phyloP scores from a whole-genome alignment of 208 protist genomes.

The Leishmania tropica region DNA sequence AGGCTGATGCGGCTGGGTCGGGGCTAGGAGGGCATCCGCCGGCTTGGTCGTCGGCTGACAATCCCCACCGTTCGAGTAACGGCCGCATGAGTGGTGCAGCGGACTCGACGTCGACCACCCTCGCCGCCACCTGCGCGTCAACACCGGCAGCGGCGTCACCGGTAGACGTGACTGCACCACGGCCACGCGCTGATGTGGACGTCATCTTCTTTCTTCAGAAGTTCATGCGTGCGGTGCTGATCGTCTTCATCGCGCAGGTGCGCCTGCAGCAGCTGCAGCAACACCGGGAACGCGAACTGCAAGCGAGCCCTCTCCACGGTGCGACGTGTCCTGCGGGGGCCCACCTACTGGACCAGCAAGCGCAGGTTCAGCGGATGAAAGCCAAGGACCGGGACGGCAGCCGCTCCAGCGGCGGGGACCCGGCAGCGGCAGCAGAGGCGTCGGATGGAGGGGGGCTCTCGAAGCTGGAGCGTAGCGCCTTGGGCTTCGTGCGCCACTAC shows the following conservation, averaged over 20 bases:
- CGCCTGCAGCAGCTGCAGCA: slow-evolving; percentile 24
- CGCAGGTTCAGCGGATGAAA: not conserved
- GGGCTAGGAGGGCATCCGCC: not conserved
- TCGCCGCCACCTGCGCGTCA: not conserved
- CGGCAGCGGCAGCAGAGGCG: not conserved
- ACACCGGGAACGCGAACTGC: slow-evolving; percentile 26
- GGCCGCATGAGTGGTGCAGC: not conserved
- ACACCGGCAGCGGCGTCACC: not conserved
- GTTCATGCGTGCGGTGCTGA: slow-evolving; percentile 58
- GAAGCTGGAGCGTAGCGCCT: slow-evolving; percentile 43
- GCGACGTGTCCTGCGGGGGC: slow-evolving; percentile 9
- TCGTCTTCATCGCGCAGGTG: slow-evolving; percentile 61
- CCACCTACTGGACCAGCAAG: slow-evolving; percentile 7
- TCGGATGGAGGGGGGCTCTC: slow-evolving; percentile 19
- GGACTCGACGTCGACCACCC: not conserved
- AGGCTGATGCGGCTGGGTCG: not conserved
- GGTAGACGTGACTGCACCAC: not conserved
- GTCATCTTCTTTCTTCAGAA: slow-evolving; percentile 49
- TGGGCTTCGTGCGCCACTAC: slow-evolving; percentile 46
- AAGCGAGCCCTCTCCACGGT: slow-evolving; percentile 9
- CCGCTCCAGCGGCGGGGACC: not conserved
- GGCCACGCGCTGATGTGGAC: slow-evolving; percentile 11
- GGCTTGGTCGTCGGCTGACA: not conserved
- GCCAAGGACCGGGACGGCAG: not conserved
- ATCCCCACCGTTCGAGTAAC: not conserved